Conservation (phyloP, 352 stramenopile genomes). For the Pythium dissimile region DNA sequence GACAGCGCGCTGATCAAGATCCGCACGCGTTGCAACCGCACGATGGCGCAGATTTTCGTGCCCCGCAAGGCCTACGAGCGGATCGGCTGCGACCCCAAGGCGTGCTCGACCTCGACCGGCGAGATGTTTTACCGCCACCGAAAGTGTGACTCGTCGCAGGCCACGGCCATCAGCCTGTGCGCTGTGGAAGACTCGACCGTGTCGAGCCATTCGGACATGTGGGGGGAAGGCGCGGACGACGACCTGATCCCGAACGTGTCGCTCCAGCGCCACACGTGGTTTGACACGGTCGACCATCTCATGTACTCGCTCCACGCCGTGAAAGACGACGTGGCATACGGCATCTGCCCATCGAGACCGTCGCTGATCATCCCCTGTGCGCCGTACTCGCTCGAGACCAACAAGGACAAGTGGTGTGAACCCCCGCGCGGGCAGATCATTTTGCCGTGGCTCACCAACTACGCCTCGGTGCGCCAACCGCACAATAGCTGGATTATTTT, state of each 20-base stretch:
- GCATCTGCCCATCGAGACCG: conserved; percentile 42
- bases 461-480: conserved; percentile 42
- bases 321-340: conserved; percentile 36
- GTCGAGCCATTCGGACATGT: conserved; percentile 41
- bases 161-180: conserved; percentile 46
- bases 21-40: conserved; percentile 59
- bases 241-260: conserved; percentile 47
- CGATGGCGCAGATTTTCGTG: conserved; percentile 68
- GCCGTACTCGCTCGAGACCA: conserved; percentile 30
- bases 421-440: conserved; percentile 35
- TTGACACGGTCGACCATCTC: conserved; percentile 28
- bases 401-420: conserved; percentile 36
- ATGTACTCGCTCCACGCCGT: conserved; percentile 60
- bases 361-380: conserved; percentile 62
- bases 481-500: conserved; percentile 60
- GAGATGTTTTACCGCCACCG: conserved; percentile 37
- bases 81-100: conserved; percentile 34
- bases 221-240: conserved; percentile 51
- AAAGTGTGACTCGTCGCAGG: conserved; percentile 39
- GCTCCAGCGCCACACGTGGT: conserved; percentile 52
- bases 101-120: conserved; percentile 24
- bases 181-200: conserved; percentile 38
- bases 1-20: conserved; percentile 32
- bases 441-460: conserved; percentile 49
- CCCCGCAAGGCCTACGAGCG: conserved; percentile 51